Percentiles rank a stretch among this genome's conserved stretches.
phyloP scores from a whole-genome alignment of 2,329 filamentous ascomycete genomes.

The Microsporum ferrugineum region DNA sequence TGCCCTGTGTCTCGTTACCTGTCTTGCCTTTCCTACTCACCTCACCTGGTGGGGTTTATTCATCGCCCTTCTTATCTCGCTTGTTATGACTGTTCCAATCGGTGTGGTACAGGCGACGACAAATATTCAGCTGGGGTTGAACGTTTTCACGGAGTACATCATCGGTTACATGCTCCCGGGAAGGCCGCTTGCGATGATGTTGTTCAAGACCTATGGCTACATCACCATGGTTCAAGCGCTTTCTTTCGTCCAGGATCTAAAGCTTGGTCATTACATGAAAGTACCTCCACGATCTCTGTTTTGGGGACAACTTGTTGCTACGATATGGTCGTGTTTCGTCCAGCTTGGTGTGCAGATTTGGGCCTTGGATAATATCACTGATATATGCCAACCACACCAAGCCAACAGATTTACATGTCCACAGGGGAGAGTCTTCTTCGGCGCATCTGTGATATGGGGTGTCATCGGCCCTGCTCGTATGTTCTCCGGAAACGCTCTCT shows the following conservation, averaged over 20 bases:
- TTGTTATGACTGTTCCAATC: constrained; percentile 50
- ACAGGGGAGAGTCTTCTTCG: constrained; percentile 52
- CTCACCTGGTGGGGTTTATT: constrained; percentile 63
- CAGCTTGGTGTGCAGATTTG: constrained; percentile 38
- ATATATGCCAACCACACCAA: constrained; percentile 51
- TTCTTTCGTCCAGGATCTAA: constrained; percentile 55
- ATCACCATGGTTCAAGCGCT: constrained; percentile 56
- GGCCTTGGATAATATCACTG: constrained; percentile 45
- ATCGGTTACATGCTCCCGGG: constrained; percentile 64
- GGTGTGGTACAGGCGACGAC: constrained; percentile 57
- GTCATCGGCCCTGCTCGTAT: constrained; percentile 60
- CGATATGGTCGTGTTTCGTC: constrained; percentile 40
- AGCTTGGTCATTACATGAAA: constrained; percentile 58
- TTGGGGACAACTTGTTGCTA: constrained; percentile 40
- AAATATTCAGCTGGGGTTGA: constrained; percentile 56
- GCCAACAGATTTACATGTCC: constrained; percentile 51
- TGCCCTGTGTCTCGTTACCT: constrained; percentile 38
- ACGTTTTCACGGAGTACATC: constrained; percentile 63
- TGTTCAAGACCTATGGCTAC: constrained; percentile 66
- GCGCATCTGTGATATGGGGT: constrained; percentile 61
- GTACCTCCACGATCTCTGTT: constrained; percentile 42
- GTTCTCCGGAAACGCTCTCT: constrained; percentile 53
- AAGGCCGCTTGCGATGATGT: constrained; percentile 60
- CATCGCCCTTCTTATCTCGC: constrained; percentile 52
- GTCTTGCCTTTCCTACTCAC: constrained; percentile 51